Evolutionary conservation across 2,329 filamentous ascomycete species (phyloP), one percentile per base, ranked within the genome.

Genomic region (Alternaria brassicicola): DNA sequence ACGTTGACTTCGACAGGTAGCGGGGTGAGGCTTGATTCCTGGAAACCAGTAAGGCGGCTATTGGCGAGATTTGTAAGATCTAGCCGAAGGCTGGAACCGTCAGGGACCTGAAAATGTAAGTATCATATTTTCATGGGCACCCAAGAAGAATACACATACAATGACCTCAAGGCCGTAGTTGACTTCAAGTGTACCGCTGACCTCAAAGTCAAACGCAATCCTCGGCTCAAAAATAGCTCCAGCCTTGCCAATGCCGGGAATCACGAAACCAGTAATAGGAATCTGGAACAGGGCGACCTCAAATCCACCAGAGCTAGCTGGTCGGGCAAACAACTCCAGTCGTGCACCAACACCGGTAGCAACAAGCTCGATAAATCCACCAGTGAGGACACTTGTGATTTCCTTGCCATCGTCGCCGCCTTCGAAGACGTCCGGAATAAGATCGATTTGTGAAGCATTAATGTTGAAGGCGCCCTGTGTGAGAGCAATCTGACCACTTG

Each of bases 101-200:
- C 67, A 4, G 74, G 76, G 7, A 74, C 62, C 66, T 73, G 33
- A 2, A 41, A 13, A 57, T 25, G 50, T 71, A 36, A 61, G 60
- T 31, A 23, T 17, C 15, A 10, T 9, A n/a, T 35, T 6, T n/a
- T 25, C 13, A 15, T 43, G 13, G 10, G 9, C 4, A 31, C 12
- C 7, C 28, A 25, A 5, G 12, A 17, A 30, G 2, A 6, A 15
- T 3, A 36, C 25, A 70, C 70, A 41, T 64, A 76, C 75, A n/a
- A 56, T 57, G n/a, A 78, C 55, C 38, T 78, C 73, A 35, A 78
- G 73, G 9, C 76, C 76, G 41, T 76, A 77, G 31, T 58, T 71
- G 23, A 78, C 59, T n/a, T 75, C 71, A 26, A 78, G 59, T 3
- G 63, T 64, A 13, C 68, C 67, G 12, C 55, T 58, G 4, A 78